Conservation (phyloP, 2,329 filamentous ascomycete species). For the Penicillium sp. region DNA sequence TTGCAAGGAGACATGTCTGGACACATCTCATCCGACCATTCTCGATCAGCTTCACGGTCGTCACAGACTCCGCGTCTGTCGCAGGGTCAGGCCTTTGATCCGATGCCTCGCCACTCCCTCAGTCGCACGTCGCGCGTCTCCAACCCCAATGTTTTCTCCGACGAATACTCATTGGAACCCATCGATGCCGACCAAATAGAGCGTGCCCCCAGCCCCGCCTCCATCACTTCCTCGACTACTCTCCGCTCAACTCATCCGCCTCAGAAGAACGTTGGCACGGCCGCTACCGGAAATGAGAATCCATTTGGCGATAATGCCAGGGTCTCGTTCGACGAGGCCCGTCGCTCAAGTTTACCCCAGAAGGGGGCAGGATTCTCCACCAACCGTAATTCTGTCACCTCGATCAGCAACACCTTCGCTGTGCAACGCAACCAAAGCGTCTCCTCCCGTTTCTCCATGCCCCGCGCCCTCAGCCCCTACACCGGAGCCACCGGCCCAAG, state of each 20-base stretch:
- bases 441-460: conserved; percentile 47
- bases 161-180: conserved; percentile 48
- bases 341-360: conserved; percentile 37
- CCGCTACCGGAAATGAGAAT: conserved; percentile 30
- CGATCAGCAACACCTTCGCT: conserved; percentile 33
- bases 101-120: conserved; percentile 32
- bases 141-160: conserved; percentile 49
- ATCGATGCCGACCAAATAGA: conserved; percentile 37
- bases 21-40: conserved; percentile 37
- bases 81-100: conserved; percentile 25
- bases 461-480: conserved; percentile 61
- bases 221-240: conserved; percentile 35
- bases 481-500: conserved; percentile 70
- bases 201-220: conserved; percentile 31
- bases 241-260: conserved; percentile 28
- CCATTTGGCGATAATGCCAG: conserved; percentile 39
- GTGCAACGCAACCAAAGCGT: conserved; percentile 43
- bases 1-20: conserved; percentile 39
- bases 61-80: conserved; percentile 27
- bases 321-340: conserved; percentile 32
- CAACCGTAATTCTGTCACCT: conserved; percentile 34
- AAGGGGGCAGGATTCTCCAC: conserved; percentile 30
- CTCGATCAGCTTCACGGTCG: conserved; percentile 35
- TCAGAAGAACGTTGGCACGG: conserved; percentile 24
- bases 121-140: conserved; percentile 33